These are phyloP conservation scores for Backusella morwellensis DNA, from an alignment of 192 early-diverging fungal species.

Conservation along the genomic window DNA sequence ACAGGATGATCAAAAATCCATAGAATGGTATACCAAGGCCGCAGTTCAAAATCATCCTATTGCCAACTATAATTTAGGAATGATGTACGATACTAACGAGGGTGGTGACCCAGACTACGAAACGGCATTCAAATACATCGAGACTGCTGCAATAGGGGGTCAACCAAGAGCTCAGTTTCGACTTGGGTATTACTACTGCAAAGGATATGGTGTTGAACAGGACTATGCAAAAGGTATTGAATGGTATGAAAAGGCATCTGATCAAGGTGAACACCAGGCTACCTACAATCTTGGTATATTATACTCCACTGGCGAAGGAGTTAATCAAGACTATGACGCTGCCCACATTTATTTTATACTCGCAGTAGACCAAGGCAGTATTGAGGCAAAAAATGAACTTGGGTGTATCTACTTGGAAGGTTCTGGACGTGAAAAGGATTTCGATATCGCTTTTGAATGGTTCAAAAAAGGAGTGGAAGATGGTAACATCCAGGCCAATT, in stretches of 20 bases:
- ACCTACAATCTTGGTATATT: not conserved
- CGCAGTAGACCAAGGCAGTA: not conserved
- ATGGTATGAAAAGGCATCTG: not conserved
- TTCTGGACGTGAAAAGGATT: not conserved
- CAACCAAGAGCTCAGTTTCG: conserved; percentile 22
- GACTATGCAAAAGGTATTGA: not conserved
- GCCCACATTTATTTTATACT: not conserved
- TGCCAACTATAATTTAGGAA: not conserved
- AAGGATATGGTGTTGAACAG: not conserved
- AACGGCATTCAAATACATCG: conserved; percentile 24
- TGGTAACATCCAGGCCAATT: not conserved
- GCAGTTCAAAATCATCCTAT: not conserved
- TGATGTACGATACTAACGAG: not conserved
- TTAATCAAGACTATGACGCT: not conserved
- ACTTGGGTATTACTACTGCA: not conserved
- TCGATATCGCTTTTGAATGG: not conserved
- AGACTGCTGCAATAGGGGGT: conserved; percentile 21
- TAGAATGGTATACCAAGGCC: not conserved
- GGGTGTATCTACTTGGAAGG: not conserved
- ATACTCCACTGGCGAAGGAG: not conserved
- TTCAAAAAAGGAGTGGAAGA: not conserved
- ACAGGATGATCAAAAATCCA: not conserved
- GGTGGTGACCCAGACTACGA: not conserved
- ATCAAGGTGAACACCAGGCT: not conserved
- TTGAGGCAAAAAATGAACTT: not conserved